Evolutionary conservation across 108 stramenopile species (phyloP).

Genomic region (Nitzschia putrida): DNA sequence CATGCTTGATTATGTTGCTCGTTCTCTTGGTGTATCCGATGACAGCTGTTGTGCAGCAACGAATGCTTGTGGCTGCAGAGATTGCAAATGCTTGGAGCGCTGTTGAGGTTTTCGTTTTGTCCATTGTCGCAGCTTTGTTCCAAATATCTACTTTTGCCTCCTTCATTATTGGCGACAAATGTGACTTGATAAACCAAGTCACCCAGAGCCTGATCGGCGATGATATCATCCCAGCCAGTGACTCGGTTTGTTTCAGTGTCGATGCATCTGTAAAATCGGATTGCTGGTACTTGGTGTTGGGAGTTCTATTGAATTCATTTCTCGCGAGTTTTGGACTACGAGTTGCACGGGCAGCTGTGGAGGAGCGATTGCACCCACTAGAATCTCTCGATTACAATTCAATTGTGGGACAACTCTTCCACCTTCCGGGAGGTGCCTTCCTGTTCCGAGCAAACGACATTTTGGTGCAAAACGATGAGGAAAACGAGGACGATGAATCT

Average conservation of each 20-base stretch:
- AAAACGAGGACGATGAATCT: not conserved
- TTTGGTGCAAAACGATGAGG: not conserved
- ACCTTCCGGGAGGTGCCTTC: not conserved
- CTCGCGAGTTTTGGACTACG: slow-evolving; percentile 58
- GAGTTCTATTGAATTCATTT: slow-evolving; percentile 61
- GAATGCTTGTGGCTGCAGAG: slow-evolving; percentile 69
- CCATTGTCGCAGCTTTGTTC: slow-evolving; percentile 73
- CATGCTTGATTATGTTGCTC: slow-evolving; percentile 58
- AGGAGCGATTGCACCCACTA: slow-evolving; percentile 42
- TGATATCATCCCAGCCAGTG: slow-evolving; percentile 25
- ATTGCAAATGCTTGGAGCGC: slow-evolving; percentile 89
- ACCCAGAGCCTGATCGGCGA: slow-evolving; percentile 44
- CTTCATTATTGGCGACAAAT: slow-evolving; percentile 84
- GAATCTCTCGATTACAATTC: not conserved
- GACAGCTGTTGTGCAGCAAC: slow-evolving; percentile 48
- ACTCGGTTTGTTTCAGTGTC: slow-evolving; percentile 81
- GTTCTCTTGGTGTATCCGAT: slow-evolving; percentile 73
- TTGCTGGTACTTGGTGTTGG: slow-evolving; percentile 59
- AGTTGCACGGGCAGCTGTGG: slow-evolving; percentile 65
- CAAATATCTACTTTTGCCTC: slow-evolving; percentile 82
- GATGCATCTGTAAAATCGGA: slow-evolving; percentile 60
- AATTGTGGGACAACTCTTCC: not conserved
- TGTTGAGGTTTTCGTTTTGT: slow-evolving; percentile 86
- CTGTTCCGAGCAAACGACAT: not conserved
- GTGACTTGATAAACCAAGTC: slow-evolving; percentile 65